These are phyloP conservation scores for Monilinia aucupariae DNA, from an alignment of 2,329 filamentous ascomycete genomes.

Conservation along the genomic window DNA sequence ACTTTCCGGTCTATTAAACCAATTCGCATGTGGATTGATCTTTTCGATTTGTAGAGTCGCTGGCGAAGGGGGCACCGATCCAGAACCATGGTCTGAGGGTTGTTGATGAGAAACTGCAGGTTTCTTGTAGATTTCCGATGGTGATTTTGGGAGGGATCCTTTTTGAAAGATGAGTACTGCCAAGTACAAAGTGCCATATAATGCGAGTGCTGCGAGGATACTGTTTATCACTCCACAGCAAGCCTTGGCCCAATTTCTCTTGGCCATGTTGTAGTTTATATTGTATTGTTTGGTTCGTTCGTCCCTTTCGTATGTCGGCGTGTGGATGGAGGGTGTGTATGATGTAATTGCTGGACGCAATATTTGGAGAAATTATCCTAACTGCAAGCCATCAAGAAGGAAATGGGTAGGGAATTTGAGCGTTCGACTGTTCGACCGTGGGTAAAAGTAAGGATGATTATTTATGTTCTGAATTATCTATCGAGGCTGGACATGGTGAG, in stretches of 20 bases:
- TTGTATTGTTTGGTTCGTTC: background rate
- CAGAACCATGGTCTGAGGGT: conserved; percentile 19
- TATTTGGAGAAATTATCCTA: background rate
- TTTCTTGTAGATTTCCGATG: conserved; percentile 30
- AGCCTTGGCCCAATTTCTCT: conserved; percentile 25
- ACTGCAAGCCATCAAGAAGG: conserved; percentile 4
- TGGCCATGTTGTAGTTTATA: conserved; percentile 25
- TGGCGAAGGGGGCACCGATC: conserved; percentile 20
- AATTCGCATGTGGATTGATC: conserved; percentile 48
- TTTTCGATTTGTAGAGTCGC: conserved; percentile 36
- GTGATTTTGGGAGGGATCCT: conserved; percentile 28
- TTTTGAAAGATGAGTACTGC: conserved; percentile 28
- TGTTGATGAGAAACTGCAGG: conserved; percentile 19
- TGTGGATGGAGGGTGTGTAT: background rate
- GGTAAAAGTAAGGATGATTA: conserved; percentile 16
- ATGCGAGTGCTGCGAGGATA: conserved; percentile 28
- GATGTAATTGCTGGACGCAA: conserved; percentile 4
- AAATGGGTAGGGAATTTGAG: background rate
- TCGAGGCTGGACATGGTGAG: background rate
- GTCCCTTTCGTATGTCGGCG: background rate
- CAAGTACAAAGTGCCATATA: conserved; percentile 32
- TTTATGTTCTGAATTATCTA: background rate
- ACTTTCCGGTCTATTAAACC: conserved; percentile 48
- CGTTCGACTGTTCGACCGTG: conserved; percentile 16
- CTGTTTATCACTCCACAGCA: conserved; percentile 31